Percentiles rank a stretch among this genome's conserved stretches.
phyloP scores from a whole-genome alignment of 305 asterid species.

The Petunia hybrid region DNA sequence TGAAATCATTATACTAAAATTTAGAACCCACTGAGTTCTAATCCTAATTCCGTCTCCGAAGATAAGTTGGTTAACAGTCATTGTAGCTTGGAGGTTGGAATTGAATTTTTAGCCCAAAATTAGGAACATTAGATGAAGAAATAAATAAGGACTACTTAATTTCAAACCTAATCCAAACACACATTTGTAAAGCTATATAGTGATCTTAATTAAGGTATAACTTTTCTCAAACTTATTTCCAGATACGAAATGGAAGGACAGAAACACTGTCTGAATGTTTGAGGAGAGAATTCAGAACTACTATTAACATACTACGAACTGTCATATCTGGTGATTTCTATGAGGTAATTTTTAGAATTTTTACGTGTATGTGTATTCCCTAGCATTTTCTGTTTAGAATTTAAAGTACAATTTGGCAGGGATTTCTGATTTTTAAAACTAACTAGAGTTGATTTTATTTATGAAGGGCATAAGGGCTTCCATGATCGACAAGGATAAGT shows the following conservation, averaged over 20 bases:
- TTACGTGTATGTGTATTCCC: too few species aligned
- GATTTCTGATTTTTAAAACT: background rate
- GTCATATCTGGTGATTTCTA: slow-evolving; percentile 72
- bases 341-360: slow-evolving; percentile 56
- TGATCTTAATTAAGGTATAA: background rate
- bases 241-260: slow-evolving; percentile 80
- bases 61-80: too few species aligned
- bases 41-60: too few species aligned
- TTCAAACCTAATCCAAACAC: too few species aligned
- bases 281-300: slow-evolving; percentile 80
- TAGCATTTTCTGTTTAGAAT: background rate
- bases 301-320: slow-evolving; percentile 67
- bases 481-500: slow-evolving; percentile 76
- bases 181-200: too few species aligned
- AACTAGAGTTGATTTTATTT: background rate
- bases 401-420: background rate
- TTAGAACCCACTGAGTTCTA: too few species aligned
- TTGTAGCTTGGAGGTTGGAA: too few species aligned
- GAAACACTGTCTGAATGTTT: slow-evolving; percentile 68
- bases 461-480: slow-evolving; percentile 74
- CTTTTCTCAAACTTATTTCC: background rate
- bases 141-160: too few species aligned
- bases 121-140: too few species aligned
- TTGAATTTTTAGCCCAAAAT: too few species aligned
- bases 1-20: too few species aligned